phyloP scores from a whole-genome alignment of 148 eudicot species.

The Linanthus parryae region DNA sequence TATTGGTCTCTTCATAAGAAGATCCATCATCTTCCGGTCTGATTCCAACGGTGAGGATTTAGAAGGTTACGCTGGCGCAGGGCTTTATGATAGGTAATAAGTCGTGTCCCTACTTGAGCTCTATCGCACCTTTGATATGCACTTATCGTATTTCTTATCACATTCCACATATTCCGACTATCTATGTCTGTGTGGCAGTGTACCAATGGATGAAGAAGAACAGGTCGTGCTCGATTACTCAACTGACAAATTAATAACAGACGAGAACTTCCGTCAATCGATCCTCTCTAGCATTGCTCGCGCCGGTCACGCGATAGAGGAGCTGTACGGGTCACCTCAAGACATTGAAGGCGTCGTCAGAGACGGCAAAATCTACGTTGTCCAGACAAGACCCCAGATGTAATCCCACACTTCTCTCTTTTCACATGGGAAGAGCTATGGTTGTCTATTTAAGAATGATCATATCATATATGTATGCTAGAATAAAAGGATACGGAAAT shows the following conservation, averaged over 20 bases:
- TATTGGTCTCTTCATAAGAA: slow-evolving; percentile 79
- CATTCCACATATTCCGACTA: background rate
- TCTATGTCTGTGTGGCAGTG: slow-evolving; percentile 37
- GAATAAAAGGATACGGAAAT: no score
- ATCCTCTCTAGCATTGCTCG: slow-evolving; percentile 74
- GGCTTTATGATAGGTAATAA: slow-evolving; percentile 89
- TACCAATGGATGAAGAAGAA: slow-evolving; percentile 96
- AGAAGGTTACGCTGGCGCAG: slow-evolving; percentile 99
- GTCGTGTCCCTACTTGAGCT: background rate
- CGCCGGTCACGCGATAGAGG: slow-evolving; percentile 79
- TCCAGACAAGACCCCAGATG: slow-evolving; percentile 98
- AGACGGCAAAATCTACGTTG: slow-evolving; percentile 86
- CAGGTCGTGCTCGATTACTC: slow-evolving; percentile 80
- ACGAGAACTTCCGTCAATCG: slow-evolving; percentile 51
- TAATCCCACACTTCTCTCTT: slow-evolving; percentile 17
- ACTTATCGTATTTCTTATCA: background rate
- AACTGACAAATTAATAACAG: slow-evolving; percentile 57
- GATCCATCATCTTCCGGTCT: slow-evolving; percentile 93
- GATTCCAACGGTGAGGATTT: slow-evolving; percentile 99
- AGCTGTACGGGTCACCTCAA: slow-evolving; percentile 89
- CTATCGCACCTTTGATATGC: background rate
- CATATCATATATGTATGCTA: no score
- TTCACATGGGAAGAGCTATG: background rate
- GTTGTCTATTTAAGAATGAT: no score
- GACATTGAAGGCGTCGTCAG: slow-evolving; percentile 96